Base-by-base conservation (phyloP, 331 rosid species). In the Ulmus americana region DNA sequence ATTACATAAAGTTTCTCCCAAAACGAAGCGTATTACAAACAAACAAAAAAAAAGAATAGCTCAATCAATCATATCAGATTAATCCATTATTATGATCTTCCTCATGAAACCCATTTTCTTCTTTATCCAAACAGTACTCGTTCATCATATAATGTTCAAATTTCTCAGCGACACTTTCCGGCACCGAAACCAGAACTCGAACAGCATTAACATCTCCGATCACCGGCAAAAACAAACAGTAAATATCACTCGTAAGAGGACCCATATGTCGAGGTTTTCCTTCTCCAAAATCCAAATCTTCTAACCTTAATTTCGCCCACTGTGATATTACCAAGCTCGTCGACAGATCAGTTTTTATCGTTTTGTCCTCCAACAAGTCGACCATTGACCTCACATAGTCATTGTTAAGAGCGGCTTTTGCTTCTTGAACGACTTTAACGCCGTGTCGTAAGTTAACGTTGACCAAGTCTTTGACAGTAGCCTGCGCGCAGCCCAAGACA, bases 211-310 rank as follows among this genome's bases (percentile, higher is more conserved):
- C 39, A 39, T 83, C 86, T 0, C 85, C 90, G 8, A 41, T 6
- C 0, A 83, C 95, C 0, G 97, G 97, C 55, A 92, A 80, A 77
- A 92, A 83, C 70, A 88, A 70, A 76, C 97, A 88, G 83, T 83
- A 88, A 67, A 88, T 64, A 35, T 77, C 92, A 58, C 97, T 86
- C 0, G 89, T 65, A 0, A 92, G 39, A 11, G 97, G 81, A 10
- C 97, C 97, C 95, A 92, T 85, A 1, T 84, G 82, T 7, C 86
- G 5, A 0, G 96, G 74, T 61, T 83, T 86, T 28, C 96, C 97
- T 57, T 74, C 79, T 51, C 97, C 97, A 39, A 92, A 92, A 59
- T 92, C 91, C 73, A 92, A 69, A 9, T 84, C 90, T 70, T 88
- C 96, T 16, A 92, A 73, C 55, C 96, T 90, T 10, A 92, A 54